A percentile compares a stretch with the other conserved stretches of the same genome.
Evolutionary conservation across 148 eudicot species (phyloP).

Genomic region (Cornus florida): DNA sequence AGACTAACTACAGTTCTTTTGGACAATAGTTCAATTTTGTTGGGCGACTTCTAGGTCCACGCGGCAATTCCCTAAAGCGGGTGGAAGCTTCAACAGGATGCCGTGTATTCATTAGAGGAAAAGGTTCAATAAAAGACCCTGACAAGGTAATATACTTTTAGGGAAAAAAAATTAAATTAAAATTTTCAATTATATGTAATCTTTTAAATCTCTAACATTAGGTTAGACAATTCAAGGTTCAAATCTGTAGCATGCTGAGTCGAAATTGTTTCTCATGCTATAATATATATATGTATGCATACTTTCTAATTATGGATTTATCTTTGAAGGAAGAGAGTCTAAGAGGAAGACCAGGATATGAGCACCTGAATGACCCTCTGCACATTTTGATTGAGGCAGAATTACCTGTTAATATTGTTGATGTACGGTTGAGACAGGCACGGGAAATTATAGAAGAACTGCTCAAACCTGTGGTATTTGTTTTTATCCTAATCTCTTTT

Average conservation of each 20-base stretch:
- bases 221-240: neutral
- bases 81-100: slow-evolving; percentile 59
- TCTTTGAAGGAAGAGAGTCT: slow-evolving; percentile 40
- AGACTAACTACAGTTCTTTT: slow-evolving; percentile 17
- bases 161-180: neutral
- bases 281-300: no score
- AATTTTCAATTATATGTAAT: neutral
- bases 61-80: slow-evolving; percentile 54
- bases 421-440: slow-evolving; percentile 41
- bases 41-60: slow-evolving; percentile 55
- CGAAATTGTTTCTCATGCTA: no score
- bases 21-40: slow-evolving; percentile 48
- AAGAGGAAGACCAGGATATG: slow-evolving; percentile 54
- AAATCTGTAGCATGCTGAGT: neutral
- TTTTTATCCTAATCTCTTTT: neutral
- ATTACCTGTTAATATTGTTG: slow-evolving; percentile 35
- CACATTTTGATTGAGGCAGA: slow-evolving; percentile 53
- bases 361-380: slow-evolving; percentile 49
- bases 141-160: slow-evolving; percentile 32
- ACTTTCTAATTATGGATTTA: neutral
- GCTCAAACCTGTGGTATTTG: slow-evolving; percentile 42
- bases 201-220: neutral
- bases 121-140: slow-evolving; percentile 52
- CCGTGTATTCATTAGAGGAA: slow-evolving; percentile 52
- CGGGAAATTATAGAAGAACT: slow-evolving; percentile 52